Evolutionary conservation across 1,139 yeast genomes (phyloP).

Genomic region (Diutina siamensis): DNA sequence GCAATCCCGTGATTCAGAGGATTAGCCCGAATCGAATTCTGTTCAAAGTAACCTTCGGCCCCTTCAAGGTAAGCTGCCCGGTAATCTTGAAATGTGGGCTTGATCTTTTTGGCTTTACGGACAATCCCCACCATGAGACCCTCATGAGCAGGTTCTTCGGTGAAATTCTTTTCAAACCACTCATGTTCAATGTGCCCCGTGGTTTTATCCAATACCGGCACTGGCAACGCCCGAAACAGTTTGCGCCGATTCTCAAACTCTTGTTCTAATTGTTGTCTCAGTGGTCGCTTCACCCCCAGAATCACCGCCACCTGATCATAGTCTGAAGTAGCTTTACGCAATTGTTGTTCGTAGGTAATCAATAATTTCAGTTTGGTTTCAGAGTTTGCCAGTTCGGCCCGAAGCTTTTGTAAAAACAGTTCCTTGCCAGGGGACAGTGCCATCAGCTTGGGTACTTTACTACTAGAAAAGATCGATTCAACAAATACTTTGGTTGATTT

Average conservation of each 20-base stretch:
- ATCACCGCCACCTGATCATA: not conserved
- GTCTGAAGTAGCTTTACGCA: not conserved
- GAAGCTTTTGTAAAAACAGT: not conserved
- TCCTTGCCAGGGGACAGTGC: not conserved
- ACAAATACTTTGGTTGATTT: not conserved
- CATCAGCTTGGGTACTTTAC: not conserved
- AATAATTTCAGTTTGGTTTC: not conserved
- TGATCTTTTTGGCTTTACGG: not conserved
- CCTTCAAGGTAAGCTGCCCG: slow-evolving; percentile 71
- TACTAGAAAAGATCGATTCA: not conserved
- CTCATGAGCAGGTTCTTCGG: not conserved
- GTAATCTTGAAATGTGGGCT: slow-evolving; percentile 19
- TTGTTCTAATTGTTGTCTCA: not conserved
- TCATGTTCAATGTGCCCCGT: not conserved
- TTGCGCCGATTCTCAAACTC: not conserved
- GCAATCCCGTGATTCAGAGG: slow-evolving; percentile 54
- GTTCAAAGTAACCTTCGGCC: slow-evolving; percentile 84
- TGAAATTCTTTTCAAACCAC: slow-evolving; percentile 1
- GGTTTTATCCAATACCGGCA: slow-evolving; percentile 20
- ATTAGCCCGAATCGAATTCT: slow-evolving; percentile 51
- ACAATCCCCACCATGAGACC: not conserved
- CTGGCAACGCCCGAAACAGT: slow-evolving; percentile 23
- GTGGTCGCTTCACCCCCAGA: slow-evolving; percentile 4
- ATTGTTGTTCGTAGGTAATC: not conserved
- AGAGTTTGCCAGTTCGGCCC: not conserved